phyloP scores from a whole-genome alignment of 345 rosid species.

The Citrus trifoliata region DNA sequence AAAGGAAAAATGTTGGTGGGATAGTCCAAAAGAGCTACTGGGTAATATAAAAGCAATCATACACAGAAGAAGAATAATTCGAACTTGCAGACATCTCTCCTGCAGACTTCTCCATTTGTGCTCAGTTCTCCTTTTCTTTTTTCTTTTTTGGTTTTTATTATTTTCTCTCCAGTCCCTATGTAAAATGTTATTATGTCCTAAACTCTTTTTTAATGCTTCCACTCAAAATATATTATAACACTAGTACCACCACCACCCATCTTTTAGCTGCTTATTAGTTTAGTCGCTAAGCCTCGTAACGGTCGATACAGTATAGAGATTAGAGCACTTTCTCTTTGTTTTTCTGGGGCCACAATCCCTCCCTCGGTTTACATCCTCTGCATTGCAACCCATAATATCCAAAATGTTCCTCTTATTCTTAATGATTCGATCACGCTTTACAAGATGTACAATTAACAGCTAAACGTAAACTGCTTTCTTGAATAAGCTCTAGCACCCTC shows the following conservation, averaged over 20 bases:
- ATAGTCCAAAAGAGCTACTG: constrained; percentile 31
- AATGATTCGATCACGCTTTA: not conserved
- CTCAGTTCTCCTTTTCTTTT: constrained; percentile 5
- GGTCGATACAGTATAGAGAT: constrained; percentile 1
- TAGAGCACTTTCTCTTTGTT: not conserved
- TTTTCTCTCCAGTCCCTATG: constrained; percentile 24
- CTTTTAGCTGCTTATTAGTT: not conserved
- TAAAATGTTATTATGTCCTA: not conserved
- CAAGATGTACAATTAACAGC: not conserved
- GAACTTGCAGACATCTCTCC: constrained; percentile 60
- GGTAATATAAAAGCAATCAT: constrained; percentile 45
- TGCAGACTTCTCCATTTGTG: constrained; percentile 43
- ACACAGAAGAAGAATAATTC: constrained; percentile 76
- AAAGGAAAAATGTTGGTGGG: not conserved
- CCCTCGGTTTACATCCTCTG: not conserved
- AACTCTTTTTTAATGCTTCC: not conserved
- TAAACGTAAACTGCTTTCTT: too few relatives aligned
- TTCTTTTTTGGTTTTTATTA: not conserved
- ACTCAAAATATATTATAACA: not conserved
- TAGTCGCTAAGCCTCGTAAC: not conserved
- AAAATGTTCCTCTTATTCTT: not conserved
- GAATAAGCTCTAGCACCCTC: too few relatives aligned
- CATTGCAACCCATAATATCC: not conserved
- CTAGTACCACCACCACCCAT: not conserved
- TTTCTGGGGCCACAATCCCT: not conserved